Evolutionary conservation across 2,329 filamentous ascomycete species (phyloP), one percentile per base, ranked within the genome.

Genomic region (Trichoderma sp.): DNA sequence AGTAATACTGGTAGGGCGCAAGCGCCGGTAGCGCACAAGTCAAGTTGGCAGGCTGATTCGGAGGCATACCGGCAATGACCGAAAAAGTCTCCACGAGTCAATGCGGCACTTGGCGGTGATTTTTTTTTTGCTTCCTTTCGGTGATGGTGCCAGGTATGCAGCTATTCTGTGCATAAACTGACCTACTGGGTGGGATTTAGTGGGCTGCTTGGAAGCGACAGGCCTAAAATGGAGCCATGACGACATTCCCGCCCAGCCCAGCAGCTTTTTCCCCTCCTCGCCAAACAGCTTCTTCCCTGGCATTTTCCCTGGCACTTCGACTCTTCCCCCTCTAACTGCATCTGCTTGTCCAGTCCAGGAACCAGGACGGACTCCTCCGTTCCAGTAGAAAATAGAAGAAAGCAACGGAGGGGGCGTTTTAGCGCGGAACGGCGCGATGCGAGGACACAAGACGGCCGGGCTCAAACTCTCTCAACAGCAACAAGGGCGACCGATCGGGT

Each of bases 381-480:
- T 21, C 63, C 63, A 45, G 63, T 66, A 56, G 50, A 24, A 24
- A 27, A 45, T 24, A 50, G 41, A 31, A 31, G 24, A 16, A 16
- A 14, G 63, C 63, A 29, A n/a, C 6, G 27, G 63, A 38, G 14
- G 66, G 50, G 35, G 41, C 59, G 27, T 14, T 59, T 50, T 69
- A 75, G 73, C 59, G 73, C 63, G 73, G 73, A 62, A 69, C 73
- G 73, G 65, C 63, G 64, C 65, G 73, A 64, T 59, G 73, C 73
- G 73, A 75, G 35, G 33, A 59, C 66, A 24, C 33, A 56, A 56
- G 21, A 56, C 21, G 50, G 50, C n/a, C 50, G 50, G 50, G 31
- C 50, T 31, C 38, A 64, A 56, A 72, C 59, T 60, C 56, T 60
- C 29, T 27, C 14, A 45, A 21, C 50, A 71, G 16, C 27, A 59